Percentiles rank a stretch among this genome's conserved stretches.
Conservation (phyloP, 1,284 basidiomycete species). For the Prillingera fragicola region DNA sequence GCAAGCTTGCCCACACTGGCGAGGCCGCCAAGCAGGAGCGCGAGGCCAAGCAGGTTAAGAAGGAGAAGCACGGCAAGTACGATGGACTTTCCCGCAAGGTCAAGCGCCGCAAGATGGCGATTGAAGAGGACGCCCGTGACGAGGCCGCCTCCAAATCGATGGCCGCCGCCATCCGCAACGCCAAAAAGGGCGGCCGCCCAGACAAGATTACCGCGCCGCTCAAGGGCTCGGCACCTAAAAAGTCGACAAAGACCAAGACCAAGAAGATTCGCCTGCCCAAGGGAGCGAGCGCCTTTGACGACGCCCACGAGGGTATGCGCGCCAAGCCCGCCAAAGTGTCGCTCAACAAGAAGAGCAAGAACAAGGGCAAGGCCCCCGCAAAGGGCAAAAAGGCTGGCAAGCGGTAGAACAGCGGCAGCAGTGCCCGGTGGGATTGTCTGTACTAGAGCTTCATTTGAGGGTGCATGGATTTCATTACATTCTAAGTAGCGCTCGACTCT, state of each 20-base stretch:
- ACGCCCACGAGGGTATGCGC: slow-evolving; percentile 41
- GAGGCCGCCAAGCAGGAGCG: slow-evolving; percentile 10
- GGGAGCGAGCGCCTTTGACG: slow-evolving; percentile 32
- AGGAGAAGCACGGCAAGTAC: slow-evolving; percentile 77
- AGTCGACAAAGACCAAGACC: slow-evolving; percentile 11
- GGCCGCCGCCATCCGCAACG: slow-evolving; percentile 70
- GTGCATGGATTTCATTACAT: no score
- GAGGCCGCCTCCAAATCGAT: slow-evolving; percentile 54
- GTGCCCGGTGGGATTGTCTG: no score
- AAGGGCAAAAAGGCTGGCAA: slow-evolving; percentile 26
- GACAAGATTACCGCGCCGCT: slow-evolving; percentile 50
- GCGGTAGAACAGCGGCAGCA: no score
- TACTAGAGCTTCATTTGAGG: no score
- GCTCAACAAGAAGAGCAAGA: slow-evolving; percentile 38
- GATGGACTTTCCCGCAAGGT: slow-evolving; percentile 74
- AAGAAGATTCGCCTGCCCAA: slow-evolving; percentile 6
- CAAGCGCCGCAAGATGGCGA: slow-evolving; percentile 78
- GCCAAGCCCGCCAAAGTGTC: slow-evolving; percentile 39
- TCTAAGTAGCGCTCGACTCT: no score
- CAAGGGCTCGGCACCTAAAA: slow-evolving; percentile 5
- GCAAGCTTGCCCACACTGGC: slow-evolving; percentile 60
- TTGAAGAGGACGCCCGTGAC: slow-evolving; percentile 66
- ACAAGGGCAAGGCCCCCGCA: slow-evolving; percentile 28
- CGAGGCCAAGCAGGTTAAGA: slow-evolving; percentile 15
- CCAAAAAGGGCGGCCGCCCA: slow-evolving; percentile 69